Base-by-base conservation (phyloP, 2,329 filamentous ascomycete species). In the Trichoderma koningiopsis region DNA sequence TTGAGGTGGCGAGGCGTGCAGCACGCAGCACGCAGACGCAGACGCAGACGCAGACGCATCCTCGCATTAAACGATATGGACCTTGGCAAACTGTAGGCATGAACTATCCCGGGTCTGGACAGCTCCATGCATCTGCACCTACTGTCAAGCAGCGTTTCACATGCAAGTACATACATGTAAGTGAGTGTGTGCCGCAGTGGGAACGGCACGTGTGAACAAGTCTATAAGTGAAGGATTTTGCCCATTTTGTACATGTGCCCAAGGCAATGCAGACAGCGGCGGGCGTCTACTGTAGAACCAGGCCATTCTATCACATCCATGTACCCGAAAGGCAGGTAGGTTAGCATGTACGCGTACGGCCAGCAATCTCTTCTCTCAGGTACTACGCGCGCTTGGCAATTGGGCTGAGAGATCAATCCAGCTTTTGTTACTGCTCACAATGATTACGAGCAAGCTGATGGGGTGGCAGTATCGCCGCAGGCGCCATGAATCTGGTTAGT, bases 71-170 rank as follows among this genome's bases (percentile, higher is more conserved):
- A 33, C 35, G 53, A 53, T 40, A 57, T 65, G 52, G 52, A 57
- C 16, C 57, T 47, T 43, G 40, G 52, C 62, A 56, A 53, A 27
- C 31, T 53, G 53, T 27, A 40, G 27, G 55, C 62, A 66, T 66
- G 63, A 66, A 66, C 63, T 49, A 33, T 43, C 16, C 40, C 40
- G 29, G 47, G 63, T 66, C 63, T 66, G 53, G 63, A 66, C 53
- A 22, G 31, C 63, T 66, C 63, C 24, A 37, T 66, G 63, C 40
- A 66, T 66, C 63, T 59, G 63, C 63, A 59, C 52, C 35, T 66
- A 16, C 63, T 59, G 49, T 59, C 62, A 53, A 47, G 27, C 19
- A 49, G 63, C 53, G 29, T 55, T 40, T 35, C 27, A 58, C 53
- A 66, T 57, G 35, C 16, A 47, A 47, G 62, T 27, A 53, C 52